Conservation (phyloP, 2,329 filamentous ascomycete species). For the Mariannaea sp. region DNA sequence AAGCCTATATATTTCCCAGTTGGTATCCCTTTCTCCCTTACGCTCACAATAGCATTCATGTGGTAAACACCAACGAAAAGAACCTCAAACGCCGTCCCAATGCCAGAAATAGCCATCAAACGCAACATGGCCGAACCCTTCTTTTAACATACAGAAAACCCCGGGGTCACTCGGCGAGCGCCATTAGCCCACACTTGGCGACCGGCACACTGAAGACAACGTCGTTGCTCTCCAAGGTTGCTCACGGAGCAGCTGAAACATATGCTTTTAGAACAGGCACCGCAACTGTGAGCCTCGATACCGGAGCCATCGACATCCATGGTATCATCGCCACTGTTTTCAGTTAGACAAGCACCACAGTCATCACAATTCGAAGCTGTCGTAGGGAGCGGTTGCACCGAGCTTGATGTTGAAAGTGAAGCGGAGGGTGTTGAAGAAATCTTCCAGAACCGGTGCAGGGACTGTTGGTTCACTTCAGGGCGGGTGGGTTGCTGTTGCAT, state of each 20-base stretch:
- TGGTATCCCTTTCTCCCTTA: slow-evolving; percentile 23
- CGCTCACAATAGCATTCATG: neutral
- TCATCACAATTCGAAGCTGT: slow-evolving; percentile 56
- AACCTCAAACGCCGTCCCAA: slow-evolving; percentile 12
- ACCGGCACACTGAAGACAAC: slow-evolving; percentile 59
- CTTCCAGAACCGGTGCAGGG: slow-evolving; percentile 66
- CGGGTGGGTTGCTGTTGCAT: slow-evolving; percentile 6
- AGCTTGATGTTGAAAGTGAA: slow-evolving; percentile 33
- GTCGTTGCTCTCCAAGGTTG: slow-evolving; percentile 58
- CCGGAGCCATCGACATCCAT: slow-evolving; percentile 48
- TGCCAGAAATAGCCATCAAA: slow-evolving; percentile 1
- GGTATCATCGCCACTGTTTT: slow-evolving; percentile 30
- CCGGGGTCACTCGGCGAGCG: slow-evolving; percentile 27
- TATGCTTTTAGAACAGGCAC: slow-evolving; percentile 58
- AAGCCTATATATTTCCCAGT: neutral
- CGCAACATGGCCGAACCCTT: neutral
- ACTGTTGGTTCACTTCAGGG: slow-evolving; percentile 48
- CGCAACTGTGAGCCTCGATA: slow-evolving; percentile 46
- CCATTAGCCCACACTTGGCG: slow-evolving; percentile 33
- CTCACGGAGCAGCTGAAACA: slow-evolving; percentile 65
- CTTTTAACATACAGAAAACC: slow-evolving; percentile 31
- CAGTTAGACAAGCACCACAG: slow-evolving; percentile 48
- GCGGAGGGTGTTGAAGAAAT: slow-evolving; percentile 48
- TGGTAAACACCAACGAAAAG: slow-evolving; percentile 9
- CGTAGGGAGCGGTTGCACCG: slow-evolving; percentile 19